Evolutionary conservation across 2,329 filamentous ascomycete species (phyloP).

Genomic region (Epichloe gansuensis): DNA sequence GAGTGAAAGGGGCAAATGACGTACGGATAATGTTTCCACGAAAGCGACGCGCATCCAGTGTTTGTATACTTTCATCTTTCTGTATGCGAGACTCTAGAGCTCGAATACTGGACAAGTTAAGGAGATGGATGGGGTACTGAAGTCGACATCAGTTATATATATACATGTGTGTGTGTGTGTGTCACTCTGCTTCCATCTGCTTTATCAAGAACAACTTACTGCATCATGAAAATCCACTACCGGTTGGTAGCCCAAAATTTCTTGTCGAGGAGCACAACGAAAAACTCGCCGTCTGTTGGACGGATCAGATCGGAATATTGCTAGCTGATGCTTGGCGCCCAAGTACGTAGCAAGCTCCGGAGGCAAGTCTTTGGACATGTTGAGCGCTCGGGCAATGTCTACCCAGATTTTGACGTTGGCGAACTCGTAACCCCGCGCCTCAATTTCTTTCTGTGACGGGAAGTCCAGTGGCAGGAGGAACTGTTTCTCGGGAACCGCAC

Average conservation of each 20-base stretch:
- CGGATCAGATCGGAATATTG: slow-evolving; percentile 56
- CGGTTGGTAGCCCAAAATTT: slow-evolving; percentile 50
- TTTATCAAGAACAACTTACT: slow-evolving; percentile 31
- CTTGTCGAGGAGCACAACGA: slow-evolving; percentile 45
- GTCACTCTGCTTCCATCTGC: background rate
- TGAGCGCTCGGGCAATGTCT: slow-evolving; percentile 41
- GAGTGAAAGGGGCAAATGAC: slow-evolving; percentile 6
- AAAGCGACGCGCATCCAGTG: slow-evolving; percentile 52
- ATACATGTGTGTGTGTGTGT: too few species aligned
- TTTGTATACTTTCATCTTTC: slow-evolving; percentile 32
- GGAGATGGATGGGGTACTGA: slow-evolving; percentile 57
- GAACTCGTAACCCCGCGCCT: slow-evolving; percentile 43
- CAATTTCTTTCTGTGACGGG: slow-evolving; percentile 45
- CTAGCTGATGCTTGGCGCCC: slow-evolving; percentile 53
- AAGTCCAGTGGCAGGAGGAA: slow-evolving; percentile 54
- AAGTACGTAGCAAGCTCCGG: slow-evolving; percentile 52
- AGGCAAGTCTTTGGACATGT: slow-evolving; percentile 47
- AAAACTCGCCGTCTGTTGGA: slow-evolving; percentile 44
- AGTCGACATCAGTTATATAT: background rate
- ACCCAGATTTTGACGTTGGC: slow-evolving; percentile 56
- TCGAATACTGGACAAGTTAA: slow-evolving; percentile 52
- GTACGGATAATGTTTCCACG: slow-evolving; percentile 59
- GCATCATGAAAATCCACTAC: slow-evolving; percentile 58
- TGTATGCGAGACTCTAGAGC: slow-evolving; percentile 46
- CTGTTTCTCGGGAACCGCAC: slow-evolving; percentile 46